A percentile compares a stretch with the other conserved stretches of the same genome.
These are phyloP conservation scores for Trichosphaerium sp. DNA, from an alignment of 78 protist species.

Conservation along the genomic window DNA sequence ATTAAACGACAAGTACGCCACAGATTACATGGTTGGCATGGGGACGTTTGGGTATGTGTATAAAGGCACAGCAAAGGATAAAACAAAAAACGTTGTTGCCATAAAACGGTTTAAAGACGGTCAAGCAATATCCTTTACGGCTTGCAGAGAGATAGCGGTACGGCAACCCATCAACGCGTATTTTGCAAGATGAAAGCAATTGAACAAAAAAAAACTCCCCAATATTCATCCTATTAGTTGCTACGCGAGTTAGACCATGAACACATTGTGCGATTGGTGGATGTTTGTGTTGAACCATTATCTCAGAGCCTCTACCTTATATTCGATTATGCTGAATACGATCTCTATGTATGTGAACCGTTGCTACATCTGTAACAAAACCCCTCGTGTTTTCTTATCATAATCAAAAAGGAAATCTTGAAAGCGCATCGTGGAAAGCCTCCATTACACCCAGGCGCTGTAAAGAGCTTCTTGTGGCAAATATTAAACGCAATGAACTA, in stretches of 20 bases:
- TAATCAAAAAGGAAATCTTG: not conserved
- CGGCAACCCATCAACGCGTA: not conserved
- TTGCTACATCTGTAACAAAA: not conserved
- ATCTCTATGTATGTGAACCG: slow-evolving; percentile 31
- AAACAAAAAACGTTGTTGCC: slow-evolving; percentile 29
- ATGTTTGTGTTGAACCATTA: slow-evolving; percentile 33
- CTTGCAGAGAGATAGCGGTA: slow-evolving; percentile 54
- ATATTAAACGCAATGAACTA: slow-evolving; percentile 57
- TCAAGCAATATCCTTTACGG: slow-evolving; percentile 55
- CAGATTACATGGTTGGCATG: slow-evolving; percentile 33
- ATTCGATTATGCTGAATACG: slow-evolving; percentile 72
- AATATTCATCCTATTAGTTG: slow-evolving; percentile 5
- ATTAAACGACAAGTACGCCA: slow-evolving; percentile 29
- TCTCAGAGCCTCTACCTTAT: slow-evolving; percentile 27
- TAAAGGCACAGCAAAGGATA: slow-evolving; percentile 48
- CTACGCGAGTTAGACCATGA: slow-evolving; percentile 50
- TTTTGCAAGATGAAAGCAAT: not conserved
- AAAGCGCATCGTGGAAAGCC: slow-evolving; percentile 16
- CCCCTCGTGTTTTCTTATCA: not conserved
- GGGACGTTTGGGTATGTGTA: slow-evolving; percentile 65
- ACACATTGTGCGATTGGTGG: slow-evolving; percentile 36
- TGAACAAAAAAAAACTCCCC: not conserved
- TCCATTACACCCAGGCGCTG: not conserved
- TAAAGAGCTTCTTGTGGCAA: slow-evolving; percentile 57
- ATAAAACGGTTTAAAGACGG: slow-evolving; percentile 50